phyloP scores from a whole-genome alignment of 2,329 filamentous ascomycete species.

The Aspergillus transmontanensis region DNA sequence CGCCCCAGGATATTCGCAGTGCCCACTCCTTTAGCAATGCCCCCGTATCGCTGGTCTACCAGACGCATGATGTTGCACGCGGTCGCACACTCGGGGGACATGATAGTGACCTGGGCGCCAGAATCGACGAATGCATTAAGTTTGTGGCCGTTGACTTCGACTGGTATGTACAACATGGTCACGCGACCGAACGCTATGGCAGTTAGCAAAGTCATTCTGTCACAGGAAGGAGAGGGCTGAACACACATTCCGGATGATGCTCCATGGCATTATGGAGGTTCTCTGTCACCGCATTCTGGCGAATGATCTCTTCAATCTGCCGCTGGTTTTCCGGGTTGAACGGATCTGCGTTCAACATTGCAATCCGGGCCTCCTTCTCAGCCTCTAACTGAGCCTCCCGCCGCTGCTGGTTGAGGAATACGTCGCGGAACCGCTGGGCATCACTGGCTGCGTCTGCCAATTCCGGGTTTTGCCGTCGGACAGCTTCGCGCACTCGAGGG shows the following conservation, averaged over 20 bases:
- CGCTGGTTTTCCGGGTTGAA: constrained; percentile 91
- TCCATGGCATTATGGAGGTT: constrained; percentile 97
- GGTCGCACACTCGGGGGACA: constrained; percentile 92
- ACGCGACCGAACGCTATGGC: constrained; percentile 83
- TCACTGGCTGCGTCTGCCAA: constrained; percentile 77
- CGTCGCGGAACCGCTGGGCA: constrained; percentile 72
- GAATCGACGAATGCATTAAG: constrained; percentile 98
- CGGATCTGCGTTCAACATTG: constrained; percentile 85
- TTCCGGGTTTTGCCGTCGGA: constrained; percentile 72
- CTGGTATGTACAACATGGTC: constrained; percentile 93
- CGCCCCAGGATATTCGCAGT: constrained; percentile 93
- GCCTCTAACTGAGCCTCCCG: constrained; percentile 72
- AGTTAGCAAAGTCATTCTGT: constrained; percentile 1
- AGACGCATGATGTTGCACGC: constrained; percentile 94
- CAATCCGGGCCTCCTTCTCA: constrained; percentile 80
- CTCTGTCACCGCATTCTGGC: constrained; percentile 90
- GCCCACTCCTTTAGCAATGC: constrained; percentile 89
- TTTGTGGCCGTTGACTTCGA: constrained; percentile 88
- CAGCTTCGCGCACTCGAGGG: constrained; percentile 69
- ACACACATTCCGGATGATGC: constrained; percentile 90
- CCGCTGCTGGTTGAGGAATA: constrained; percentile 68
- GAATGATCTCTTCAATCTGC: constrained; percentile 95
- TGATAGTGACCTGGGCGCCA: constrained; percentile 96
- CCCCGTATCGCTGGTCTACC: constrained; percentile 88
- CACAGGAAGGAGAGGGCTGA: constrained; percentile 1